phyloP scores from a whole-genome alignment of 192 early-diverging fungal species.

The Podila epicladia region DNA sequence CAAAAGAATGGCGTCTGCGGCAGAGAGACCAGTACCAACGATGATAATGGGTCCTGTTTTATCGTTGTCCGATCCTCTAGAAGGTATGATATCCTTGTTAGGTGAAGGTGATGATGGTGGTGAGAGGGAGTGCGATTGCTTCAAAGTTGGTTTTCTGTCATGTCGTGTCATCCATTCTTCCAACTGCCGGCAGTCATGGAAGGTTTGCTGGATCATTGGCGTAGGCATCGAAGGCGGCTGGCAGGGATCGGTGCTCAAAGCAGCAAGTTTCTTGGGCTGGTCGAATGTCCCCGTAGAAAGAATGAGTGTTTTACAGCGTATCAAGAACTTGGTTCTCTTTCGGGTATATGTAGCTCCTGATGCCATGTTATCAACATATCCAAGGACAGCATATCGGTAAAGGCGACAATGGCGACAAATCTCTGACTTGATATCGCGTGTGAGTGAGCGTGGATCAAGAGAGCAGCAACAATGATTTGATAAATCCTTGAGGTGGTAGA shows the following conservation, averaged over 20 bases:
- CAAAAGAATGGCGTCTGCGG: conserved; percentile 40
- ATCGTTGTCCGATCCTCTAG: neutral
- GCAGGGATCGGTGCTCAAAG: conserved; percentile 28
- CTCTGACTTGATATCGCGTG: neutral
- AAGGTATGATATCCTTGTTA: neutral
- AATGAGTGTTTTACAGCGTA: conserved; percentile 29
- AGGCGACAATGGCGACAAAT: conserved; percentile 11
- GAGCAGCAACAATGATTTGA: conserved; percentile 36
- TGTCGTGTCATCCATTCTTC: conserved; percentile 46
- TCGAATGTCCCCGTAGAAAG: conserved; percentile 48
- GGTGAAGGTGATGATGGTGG: conserved; percentile 12
- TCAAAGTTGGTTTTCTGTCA: neutral
- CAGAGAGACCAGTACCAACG: conserved; percentile 47
- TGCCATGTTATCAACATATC: conserved; percentile 18
- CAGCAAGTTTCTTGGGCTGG: conserved; percentile 42
- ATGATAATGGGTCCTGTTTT: conserved; percentile 28
- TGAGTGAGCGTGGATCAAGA: conserved; percentile 8
- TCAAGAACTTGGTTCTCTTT: conserved; percentile 21
- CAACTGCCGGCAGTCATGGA: conserved; percentile 43
- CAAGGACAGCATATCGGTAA: conserved; percentile 33
- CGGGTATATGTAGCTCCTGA: neutral
- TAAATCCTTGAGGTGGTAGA: conserved; percentile 45
- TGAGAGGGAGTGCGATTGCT: neutral
- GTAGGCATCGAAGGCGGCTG: conserved; percentile 9
- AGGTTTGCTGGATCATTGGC: conserved; percentile 36